A percentile compares a stretch with the other conserved stretches of the same genome.
phyloP scores from a whole-genome alignment of 306 rosid genomes.

The Vachellia collinsii region DNA sequence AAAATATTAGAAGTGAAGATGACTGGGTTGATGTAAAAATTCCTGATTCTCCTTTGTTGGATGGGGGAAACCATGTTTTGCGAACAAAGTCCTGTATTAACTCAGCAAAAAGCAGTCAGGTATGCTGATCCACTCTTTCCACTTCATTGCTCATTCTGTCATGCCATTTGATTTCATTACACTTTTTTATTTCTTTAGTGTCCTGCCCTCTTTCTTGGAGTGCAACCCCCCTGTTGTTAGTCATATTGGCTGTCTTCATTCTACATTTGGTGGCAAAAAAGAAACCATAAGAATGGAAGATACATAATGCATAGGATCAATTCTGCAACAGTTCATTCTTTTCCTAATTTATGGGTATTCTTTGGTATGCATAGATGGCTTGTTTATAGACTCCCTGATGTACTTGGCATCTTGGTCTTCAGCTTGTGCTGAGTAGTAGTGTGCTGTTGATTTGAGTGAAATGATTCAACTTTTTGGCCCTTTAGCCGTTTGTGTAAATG shows the following conservation, averaged over 20 bases:
- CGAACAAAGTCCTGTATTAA: slow-evolving; percentile 30
- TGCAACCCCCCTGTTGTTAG: background rate
- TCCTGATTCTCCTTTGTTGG: slow-evolving; percentile 35
- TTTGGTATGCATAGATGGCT: background rate
- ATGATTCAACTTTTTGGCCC: background rate
- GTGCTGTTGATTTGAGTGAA: background rate
- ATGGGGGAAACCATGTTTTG: slow-evolving; percentile 24
- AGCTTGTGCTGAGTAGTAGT: background rate
- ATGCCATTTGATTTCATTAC: background rate
- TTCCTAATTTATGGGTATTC: slow-evolving; percentile 34
- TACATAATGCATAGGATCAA: background rate
- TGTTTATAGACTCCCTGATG: background rate
- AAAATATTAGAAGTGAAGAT: slow-evolving; percentile 57
- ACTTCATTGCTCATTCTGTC: slow-evolving; percentile 8
- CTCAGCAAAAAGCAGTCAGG: slow-evolving; percentile 49
- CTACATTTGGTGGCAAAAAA: background rate
- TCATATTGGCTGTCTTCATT: background rate
- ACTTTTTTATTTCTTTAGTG: background rate
- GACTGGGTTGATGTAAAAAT: slow-evolving; percentile 87
- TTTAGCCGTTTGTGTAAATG: background rate
- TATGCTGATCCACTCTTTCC: slow-evolving; percentile 36
- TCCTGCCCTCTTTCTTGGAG: background rate
- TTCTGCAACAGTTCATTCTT: slow-evolving; percentile 5
- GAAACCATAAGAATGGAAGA: background rate
- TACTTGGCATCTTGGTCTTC: background rate